Evolutionary conservation across 495 filamentous ascomycete species (phyloP).

Genomic region (Cudoniella acicularis): DNA sequence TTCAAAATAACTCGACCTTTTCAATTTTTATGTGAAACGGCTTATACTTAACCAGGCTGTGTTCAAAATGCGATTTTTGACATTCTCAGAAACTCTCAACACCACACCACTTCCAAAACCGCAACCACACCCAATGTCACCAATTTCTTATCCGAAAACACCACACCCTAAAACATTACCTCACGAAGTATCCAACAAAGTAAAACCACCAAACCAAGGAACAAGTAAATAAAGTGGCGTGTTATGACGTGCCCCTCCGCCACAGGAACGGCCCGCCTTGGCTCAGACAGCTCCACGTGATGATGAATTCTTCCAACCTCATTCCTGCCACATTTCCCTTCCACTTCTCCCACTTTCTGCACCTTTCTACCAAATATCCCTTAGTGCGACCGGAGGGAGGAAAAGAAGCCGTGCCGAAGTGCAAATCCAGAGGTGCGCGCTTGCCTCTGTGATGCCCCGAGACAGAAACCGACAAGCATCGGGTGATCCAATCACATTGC

Average conservation of each 20-base stretch:
- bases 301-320: not conserved
- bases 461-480: not conserved
- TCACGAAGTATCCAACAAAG: not conserved
- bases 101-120: too few species aligned
- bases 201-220: too few species aligned
- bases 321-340: not conserved
- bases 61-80: too few species aligned
- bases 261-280: not conserved
- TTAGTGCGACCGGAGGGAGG: too few species aligned
- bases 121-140: too few species aligned
- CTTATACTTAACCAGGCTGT: too few species aligned
- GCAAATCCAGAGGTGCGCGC: too few species aligned
- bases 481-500: slow-evolving; percentile 1
- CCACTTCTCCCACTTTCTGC: not conserved
- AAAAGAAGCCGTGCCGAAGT: too few species aligned
- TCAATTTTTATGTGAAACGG: too few species aligned
- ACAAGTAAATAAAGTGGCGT: not conserved
- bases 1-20: too few species aligned
- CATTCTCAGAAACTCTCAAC: too few species aligned
- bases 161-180: not conserved
- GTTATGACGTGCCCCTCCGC: not conserved
- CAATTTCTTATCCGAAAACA: not conserved
- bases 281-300: not conserved
- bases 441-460: not conserved
- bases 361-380: too few species aligned